Evolutionary conservation across 1,284 basidiomycete species (phyloP).

Genomic region (Coniferiporia sulphurascens): DNA sequence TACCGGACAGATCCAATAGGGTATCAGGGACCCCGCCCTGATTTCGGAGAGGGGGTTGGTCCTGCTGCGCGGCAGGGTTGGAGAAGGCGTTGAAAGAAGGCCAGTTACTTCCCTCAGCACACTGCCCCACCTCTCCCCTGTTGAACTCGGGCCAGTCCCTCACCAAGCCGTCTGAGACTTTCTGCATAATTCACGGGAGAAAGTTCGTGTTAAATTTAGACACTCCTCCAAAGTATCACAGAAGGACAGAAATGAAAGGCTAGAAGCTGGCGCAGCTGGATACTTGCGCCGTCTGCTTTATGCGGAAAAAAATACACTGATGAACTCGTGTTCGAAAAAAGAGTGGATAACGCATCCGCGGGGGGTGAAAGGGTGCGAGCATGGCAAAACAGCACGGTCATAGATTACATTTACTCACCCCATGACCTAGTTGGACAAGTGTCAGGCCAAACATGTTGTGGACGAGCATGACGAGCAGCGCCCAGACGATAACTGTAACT

Average conservation of each 20-base stretch:
- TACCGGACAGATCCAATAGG: neutral
- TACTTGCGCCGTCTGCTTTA: too few relatives aligned
- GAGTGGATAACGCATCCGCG: neutral
- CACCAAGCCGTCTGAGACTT: neutral
- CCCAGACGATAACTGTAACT: conserved; percentile 4
- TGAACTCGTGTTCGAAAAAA: neutral
- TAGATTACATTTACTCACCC: neutral
- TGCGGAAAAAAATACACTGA: neutral
- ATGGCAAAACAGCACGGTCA: neutral
- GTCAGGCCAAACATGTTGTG: conserved; percentile 1
- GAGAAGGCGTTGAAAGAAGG: neutral
- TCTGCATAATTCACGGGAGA: neutral
- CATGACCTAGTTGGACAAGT: neutral
- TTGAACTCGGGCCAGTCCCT: conserved; percentile 7
- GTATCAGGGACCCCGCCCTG: neutral
- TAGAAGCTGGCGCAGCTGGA: neutral
- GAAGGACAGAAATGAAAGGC: neutral
- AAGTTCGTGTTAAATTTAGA: neutral
- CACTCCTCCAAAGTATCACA: neutral
- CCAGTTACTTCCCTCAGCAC: neutral
- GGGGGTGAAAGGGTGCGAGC: neutral
- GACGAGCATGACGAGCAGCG: neutral
- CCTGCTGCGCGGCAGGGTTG: neutral
- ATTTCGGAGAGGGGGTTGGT: neutral
- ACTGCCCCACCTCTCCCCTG: neutral